Base-by-base conservation (phyloP, 2,329 filamentous ascomycete genomes). In the Fusarium sublunatum region DNA sequence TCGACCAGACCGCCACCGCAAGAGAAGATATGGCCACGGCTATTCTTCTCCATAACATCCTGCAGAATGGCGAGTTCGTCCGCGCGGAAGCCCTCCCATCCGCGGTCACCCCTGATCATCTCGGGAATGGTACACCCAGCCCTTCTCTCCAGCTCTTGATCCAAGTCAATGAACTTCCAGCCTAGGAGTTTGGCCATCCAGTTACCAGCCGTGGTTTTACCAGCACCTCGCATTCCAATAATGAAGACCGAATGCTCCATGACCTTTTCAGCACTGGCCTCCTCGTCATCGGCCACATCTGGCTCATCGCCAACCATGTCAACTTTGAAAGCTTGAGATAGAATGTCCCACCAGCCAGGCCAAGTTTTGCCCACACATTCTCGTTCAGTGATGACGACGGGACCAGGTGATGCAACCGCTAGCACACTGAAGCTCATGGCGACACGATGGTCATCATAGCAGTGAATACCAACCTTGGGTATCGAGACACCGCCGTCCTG, bases 371-470 rank as follows among this genome's bases (percentile, higher is more conserved):
- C 93, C 3, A 92, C 91, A 74, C 95, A 99, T 71, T 97, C 93
- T 58, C 93, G 90, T 75, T 99, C 95, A 3, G 91, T 84, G 47
- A 99, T 88, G 13, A 96, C 78, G 0, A 92, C 90, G 1, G 91
- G 85, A 7, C 86, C 77, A 2, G 91, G 89, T 1, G 90, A 85
- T 28, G 89, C 86, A 15, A 92, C 80, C 11, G 92, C 87, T 13
- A 99, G 82, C 7, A 99, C 93, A 66, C 93, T 95, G 78, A 99
- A 97, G 77, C 94, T 97, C 93, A 99, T 99, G 24, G 95, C 95
- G 11, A 99, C 93, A 58, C 95, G 91, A 75, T 99, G 95, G 72
- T 99, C 95, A 73, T 99, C 95, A 68, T 98, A 99, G 79, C 94
- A 98, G 78, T 91, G 90, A 39, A 99, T 85, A 28, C 90, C 88